These are phyloP conservation scores for Ceriops zippeliana DNA, from an alignment of 345 rosid genomes.

Conservation along the genomic window DNA sequence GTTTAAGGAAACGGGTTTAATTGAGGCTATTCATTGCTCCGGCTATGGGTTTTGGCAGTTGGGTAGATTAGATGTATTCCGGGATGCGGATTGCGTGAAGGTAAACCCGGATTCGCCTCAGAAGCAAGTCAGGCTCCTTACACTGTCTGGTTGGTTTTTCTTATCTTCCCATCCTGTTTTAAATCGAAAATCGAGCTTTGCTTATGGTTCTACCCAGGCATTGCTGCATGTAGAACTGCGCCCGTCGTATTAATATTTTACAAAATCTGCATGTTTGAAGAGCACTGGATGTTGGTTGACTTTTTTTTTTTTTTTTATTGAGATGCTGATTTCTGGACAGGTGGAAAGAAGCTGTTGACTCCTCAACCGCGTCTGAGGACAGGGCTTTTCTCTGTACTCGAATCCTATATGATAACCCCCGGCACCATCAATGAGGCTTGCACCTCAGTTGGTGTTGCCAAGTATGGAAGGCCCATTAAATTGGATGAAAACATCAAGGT, in stretches of 20 bases:
- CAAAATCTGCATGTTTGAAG: no score
- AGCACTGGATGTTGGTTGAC: neutral
- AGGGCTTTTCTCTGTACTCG: constrained; percentile 78
- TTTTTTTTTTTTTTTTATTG: neutral
- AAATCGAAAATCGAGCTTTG: neutral
- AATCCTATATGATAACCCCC: constrained; percentile 44
- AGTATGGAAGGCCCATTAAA: constrained; percentile 76
- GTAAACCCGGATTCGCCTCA: constrained; percentile 94
- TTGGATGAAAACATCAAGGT: constrained; percentile 79
- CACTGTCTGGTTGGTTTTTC: constrained; percentile 67
- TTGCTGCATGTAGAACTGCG: no score
- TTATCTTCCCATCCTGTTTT: neutral
- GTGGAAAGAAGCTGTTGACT: constrained; percentile 71
- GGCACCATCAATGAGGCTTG: constrained; percentile 63
- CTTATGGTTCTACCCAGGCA: neutral
- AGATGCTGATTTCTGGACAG: constrained; percentile 26
- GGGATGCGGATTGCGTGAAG: constrained; percentile 62
- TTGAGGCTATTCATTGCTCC: neutral
- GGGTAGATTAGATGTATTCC: constrained; percentile 53
- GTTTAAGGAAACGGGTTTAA: neutral
- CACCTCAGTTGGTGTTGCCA: constrained; percentile 78
- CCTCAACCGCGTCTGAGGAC: constrained; percentile 92
- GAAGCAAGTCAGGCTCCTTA: constrained; percentile 85
- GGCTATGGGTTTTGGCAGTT: constrained; percentile 36
- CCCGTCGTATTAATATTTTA: no score